These are phyloP conservation scores for Aspergillus vadensis DNA, from an alignment of 2,329 filamentous ascomycete genomes.

Conservation along the genomic window DNA sequence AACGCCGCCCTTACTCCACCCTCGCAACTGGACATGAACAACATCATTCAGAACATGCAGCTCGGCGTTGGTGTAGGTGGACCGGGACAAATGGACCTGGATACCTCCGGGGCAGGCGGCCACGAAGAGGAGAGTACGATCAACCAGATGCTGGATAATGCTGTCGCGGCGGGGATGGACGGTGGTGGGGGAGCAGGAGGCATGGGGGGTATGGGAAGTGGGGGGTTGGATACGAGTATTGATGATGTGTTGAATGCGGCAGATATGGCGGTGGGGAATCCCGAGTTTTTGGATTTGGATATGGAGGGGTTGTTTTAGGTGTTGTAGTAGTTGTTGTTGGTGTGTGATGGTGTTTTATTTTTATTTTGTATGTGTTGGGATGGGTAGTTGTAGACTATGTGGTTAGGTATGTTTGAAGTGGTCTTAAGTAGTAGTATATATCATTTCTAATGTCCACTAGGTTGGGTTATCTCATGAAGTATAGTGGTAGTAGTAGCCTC, in stretches of 20 bases:
- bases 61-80: constrained; percentile 33
- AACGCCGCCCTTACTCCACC: constrained; percentile 43
- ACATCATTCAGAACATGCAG: constrained; percentile 47
- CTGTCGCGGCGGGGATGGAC: constrained; percentile 37
- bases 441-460: too few species aligned
- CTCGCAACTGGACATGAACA: constrained; percentile 45
- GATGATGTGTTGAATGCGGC: constrained; percentile 48
- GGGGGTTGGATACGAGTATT: constrained; percentile 41
- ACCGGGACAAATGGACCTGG: constrained; percentile 38
- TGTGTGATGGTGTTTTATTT: not conserved
- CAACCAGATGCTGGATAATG: constrained; percentile 44
- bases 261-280: constrained; percentile 47
- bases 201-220: constrained; percentile 26
- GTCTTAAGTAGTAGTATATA: too few species aligned
- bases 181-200: constrained; percentile 20
- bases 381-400: too few species aligned
- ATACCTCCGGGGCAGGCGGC: constrained; percentile 19
- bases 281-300: constrained; percentile 48
- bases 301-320: constrained; percentile 48
- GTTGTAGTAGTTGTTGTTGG: constrained; percentile 15
- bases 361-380: not conserved
- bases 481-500: not conserved
- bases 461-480: too few species aligned
- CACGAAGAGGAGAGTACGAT: constrained; percentile 32
- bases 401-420: too few species aligned